Base-by-base conservation (phyloP, 75 land plant genomes). In the Pinus tabuliformis region DNA sequence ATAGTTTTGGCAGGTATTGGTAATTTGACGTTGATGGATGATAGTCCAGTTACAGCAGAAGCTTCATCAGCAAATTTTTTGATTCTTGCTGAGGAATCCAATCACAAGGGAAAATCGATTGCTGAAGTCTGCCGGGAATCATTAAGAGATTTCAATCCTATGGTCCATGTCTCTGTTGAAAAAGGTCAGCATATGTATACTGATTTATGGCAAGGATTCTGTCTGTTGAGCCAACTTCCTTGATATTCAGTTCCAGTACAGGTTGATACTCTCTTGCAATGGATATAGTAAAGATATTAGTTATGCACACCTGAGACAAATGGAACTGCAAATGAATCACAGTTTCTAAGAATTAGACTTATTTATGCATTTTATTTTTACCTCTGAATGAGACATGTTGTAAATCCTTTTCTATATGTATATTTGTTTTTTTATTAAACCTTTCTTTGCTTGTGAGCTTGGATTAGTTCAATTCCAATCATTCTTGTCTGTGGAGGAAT, bases 1-100 rank as follows among this genome's bases (percentile, higher is more conserved):
- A 86, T 97, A 79, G 98, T 97, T 3, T 83, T 97, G 26, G 99
- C 99, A 21, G 99, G 99, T 37, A 90, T 97, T 70, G 95, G 98
- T 54, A 94, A 98, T 73, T 82, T 97, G 70, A 90, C 92, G 4
- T 80, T 97, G 79, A 79, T 90, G 78, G 99, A 94, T 79, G 93
- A 90, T 70, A 85, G 87, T 13, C 57, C 76, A 8, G 85, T 88
- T 57, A 81, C 80, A 45, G 76, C 84, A 59, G 90, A 89, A 70
- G 76, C 81, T 36, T 61, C 80, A 26, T 85, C 81, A 49, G 86
- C 93, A 3, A 92, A 84, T 68, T 97, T 97, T 65, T 81, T 97
- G 72, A 78, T 97, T 76, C 84, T 85, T 28, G 86, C 81, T 13
- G 93, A 90, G 77, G 88, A 86, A 66, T 28, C 70, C 72, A 78